These are phyloP conservation scores for Antrodiella citrinella DNA, from an alignment of 768 basidiomycete genomes.

Conservation along the genomic window DNA sequence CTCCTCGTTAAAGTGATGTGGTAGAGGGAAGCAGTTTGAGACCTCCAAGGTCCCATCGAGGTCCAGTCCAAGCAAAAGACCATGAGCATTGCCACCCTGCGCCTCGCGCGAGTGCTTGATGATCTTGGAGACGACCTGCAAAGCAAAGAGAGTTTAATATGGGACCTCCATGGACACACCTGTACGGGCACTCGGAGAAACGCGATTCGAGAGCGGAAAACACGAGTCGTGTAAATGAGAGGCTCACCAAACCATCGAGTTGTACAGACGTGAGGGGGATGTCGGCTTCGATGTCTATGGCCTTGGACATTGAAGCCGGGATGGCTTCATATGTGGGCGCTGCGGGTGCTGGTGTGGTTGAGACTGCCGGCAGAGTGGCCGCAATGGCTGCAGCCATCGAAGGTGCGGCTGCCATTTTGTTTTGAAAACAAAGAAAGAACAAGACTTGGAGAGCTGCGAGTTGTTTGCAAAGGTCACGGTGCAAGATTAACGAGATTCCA, in stretches of 20 bases:
- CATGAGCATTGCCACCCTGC: conserved; percentile 65
- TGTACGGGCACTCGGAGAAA: conserved; percentile 2
- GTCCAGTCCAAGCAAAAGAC: conserved; percentile 85
- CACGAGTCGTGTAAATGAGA: neutral
- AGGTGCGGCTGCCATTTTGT: conserved; percentile 24
- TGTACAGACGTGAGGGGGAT: conserved; percentile 75
- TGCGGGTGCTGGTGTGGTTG: conserved; percentile 50
- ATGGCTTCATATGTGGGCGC: conserved; percentile 77
- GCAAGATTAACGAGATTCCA: too few relatives aligned
- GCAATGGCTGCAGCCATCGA: conserved; percentile 94
- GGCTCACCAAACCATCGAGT: conserved; percentile 77
- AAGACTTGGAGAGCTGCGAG: too few relatives aligned
- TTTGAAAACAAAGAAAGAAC: too few relatives aligned
- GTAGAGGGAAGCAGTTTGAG: conserved; percentile 84
- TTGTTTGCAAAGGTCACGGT: too few relatives aligned
- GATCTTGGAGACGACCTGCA: conserved; percentile 86
- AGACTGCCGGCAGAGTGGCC: conserved; percentile 67
- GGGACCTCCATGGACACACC: neutral
- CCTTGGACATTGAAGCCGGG: conserved; percentile 87
- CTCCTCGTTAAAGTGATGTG: conserved; percentile 63
- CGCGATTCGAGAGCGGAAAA: neutral
- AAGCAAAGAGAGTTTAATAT: neutral
- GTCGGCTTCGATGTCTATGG: conserved; percentile 88
- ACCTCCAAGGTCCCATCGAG: conserved; percentile 87
- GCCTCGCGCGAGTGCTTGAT: conserved; percentile 86